phyloP scores from a whole-genome alignment of 306 rosid genomes.

The Ormosia emarginata region DNA sequence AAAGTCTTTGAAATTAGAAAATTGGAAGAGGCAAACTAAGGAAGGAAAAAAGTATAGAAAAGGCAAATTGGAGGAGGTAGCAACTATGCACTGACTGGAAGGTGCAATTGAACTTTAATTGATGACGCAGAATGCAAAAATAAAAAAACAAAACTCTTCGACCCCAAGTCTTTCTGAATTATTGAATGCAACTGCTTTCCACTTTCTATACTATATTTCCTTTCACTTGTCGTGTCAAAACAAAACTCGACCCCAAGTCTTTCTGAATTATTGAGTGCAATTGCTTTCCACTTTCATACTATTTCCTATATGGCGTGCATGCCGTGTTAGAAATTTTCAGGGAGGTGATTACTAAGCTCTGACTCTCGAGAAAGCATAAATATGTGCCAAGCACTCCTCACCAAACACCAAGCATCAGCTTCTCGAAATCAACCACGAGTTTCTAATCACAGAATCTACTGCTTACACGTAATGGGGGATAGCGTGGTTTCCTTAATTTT shows the following conservation, averaged over 20 bases:
- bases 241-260: too few species aligned
- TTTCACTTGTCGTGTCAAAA: too few species aligned
- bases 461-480: neutral
- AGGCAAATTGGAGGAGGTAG: neutral
- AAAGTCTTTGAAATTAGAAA: neutral
- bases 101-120: neutral
- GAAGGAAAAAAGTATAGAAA: neutral
- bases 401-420: neutral
- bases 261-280: too few species aligned
- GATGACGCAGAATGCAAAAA: neutral
- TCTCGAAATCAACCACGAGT: neutral
- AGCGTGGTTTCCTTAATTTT: slow-evolving; percentile 5
- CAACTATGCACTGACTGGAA: neutral
- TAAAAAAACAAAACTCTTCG: neutral
- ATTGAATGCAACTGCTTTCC: neutral
- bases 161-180: neutral
- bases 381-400: neutral
- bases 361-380: too few species aligned
- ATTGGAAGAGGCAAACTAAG: too few species aligned
- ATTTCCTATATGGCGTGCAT: too few species aligned
- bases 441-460: neutral
- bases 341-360: neutral
- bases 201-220: neutral
- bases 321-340: neutral
- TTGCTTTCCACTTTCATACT: too few species aligned